Evolutionary conservation across 2,329 filamentous ascomycete species (phyloP).

Genomic region (Hirsutella minnesotensis): DNA sequence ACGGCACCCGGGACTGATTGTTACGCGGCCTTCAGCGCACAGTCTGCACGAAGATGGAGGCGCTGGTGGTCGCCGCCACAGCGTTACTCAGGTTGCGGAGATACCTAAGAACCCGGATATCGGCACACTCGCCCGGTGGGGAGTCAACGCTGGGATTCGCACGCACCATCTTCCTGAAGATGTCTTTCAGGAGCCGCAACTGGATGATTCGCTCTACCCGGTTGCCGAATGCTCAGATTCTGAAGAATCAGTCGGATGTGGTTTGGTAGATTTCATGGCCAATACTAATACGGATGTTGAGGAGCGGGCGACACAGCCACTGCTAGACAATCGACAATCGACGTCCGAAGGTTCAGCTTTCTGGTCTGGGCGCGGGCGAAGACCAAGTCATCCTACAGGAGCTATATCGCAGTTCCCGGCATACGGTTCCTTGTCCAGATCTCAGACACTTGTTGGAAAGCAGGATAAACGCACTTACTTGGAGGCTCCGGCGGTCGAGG

Average conservation of each 20-base stretch:
- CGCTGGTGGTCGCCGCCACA: slow-evolving; percentile 23
- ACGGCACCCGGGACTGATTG: slow-evolving; percentile 30
- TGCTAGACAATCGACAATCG: slow-evolving; percentile 8
- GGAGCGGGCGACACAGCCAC: slow-evolving; percentile 10
- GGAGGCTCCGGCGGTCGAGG: slow-evolving; percentile 5
- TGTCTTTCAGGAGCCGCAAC: slow-evolving; percentile 34
- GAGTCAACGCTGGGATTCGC: slow-evolving; percentile 60
- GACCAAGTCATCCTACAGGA: not conserved
- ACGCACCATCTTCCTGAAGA: slow-evolving; percentile 59
- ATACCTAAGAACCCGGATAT: slow-evolving; percentile 50
- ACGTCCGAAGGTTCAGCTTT: not conserved
- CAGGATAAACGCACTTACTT: slow-evolving; percentile 3
- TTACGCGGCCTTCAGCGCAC: slow-evolving; percentile 29
- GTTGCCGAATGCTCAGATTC: slow-evolving; percentile 19
- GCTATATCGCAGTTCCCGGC: slow-evolving; percentile 7
- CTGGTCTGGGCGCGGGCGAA: not conserved
- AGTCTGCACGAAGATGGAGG: slow-evolving; percentile 25
- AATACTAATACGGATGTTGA: slow-evolving; percentile 13
- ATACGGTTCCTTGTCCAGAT: slow-evolving; percentile 21
- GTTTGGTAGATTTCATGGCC: slow-evolving; percentile 14
- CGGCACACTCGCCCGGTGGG: slow-evolving; percentile 39
- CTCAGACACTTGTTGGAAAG: slow-evolving; percentile 6
- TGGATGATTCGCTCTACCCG: slow-evolving; percentile 17
- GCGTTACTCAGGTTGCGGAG: slow-evolving; percentile 48
- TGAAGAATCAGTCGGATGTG: slow-evolving; percentile 16